Conservation (phyloP, 441 rosid species). For the Corymbia calophylla region DNA sequence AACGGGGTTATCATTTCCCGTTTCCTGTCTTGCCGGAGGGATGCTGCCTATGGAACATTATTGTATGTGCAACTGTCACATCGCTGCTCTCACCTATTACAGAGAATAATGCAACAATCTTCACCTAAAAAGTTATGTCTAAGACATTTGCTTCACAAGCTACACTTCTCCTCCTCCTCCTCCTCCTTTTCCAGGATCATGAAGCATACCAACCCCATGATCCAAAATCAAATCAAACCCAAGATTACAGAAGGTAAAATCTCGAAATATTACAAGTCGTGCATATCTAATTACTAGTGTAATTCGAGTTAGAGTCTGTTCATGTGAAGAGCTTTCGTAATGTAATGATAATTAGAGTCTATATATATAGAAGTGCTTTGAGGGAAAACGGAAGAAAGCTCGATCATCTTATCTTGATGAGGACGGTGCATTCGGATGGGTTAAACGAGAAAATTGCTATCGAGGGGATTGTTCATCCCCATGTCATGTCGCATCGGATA, state of each 20-base stretch:
- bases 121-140: background rate
- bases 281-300: background rate
- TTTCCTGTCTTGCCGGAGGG: background rate
- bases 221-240: background rate
- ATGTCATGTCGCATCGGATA: background rate
- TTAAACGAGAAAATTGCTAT: background rate
- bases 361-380: background rate
- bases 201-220: background rate
- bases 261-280: background rate
- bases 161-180: background rate
- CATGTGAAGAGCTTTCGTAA: background rate
- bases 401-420: background rate
- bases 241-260: background rate
- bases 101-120: background rate
- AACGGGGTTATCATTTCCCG: background rate
- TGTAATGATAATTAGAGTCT: background rate
- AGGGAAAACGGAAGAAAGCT: background rate
- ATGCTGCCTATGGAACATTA: background rate
- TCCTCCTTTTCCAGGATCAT: background rate
- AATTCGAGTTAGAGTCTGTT: background rate
- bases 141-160: background rate
- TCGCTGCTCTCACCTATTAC: background rate
- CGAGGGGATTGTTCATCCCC: background rate
- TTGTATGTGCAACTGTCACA: background rate
- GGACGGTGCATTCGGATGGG: background rate